phyloP scores from a whole-genome alignment of 1,284 basidiomycete species.

The Mycosarcoma mackinlayi region DNA sequence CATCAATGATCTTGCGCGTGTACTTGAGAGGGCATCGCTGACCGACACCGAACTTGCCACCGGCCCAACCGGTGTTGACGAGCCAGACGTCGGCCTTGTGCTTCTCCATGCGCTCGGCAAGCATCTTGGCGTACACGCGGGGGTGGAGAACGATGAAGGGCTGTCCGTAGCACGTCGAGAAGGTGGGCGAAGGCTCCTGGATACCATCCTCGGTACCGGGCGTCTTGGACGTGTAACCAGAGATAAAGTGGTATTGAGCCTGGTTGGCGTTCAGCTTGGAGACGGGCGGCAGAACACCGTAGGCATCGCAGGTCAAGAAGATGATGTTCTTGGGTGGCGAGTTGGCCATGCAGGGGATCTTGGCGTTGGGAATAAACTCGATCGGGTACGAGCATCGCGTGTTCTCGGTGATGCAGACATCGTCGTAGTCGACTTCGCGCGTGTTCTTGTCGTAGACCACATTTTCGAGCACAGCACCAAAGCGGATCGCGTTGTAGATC shows the following conservation, averaged over 20 bases:
- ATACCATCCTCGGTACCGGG: constrained; percentile 99
- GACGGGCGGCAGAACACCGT: constrained; percentile 96
- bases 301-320: constrained; percentile 98
- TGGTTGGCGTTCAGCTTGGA: constrained; percentile 91
- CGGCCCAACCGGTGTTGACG: constrained; percentile 99
- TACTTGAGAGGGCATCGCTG: constrained; percentile 70
- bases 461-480: constrained; percentile 97
- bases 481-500: constrained; percentile 94
- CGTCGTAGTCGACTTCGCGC: constrained; percentile 93
- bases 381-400: constrained; percentile 80
- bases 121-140: constrained; percentile 89
- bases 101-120: constrained; percentile 92
- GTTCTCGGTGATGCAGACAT: constrained; percentile 97
- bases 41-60: constrained; percentile 85
- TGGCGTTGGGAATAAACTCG: constrained; percentile 88
- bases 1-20: constrained; percentile 95
- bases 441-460: constrained; percentile 94
- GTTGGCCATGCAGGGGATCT: constrained; percentile 71
- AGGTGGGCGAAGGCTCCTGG: constrained; percentile 96
- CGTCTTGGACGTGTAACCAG: constrained; percentile 83
- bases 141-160: constrained; percentile 96
- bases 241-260: constrained; percentile 80
- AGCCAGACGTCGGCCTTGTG: constrained; percentile 95
- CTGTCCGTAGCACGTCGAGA: constrained; percentile 98
- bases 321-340: constrained; percentile 81